A percentile compares a stretch with the other conserved stretches of the same genome.
These are phyloP conservation scores for Sphagnum magellanicum DNA, from an alignment of 228 moss, liverwort and hornwort genomes.

Conservation along the genomic window DNA sequence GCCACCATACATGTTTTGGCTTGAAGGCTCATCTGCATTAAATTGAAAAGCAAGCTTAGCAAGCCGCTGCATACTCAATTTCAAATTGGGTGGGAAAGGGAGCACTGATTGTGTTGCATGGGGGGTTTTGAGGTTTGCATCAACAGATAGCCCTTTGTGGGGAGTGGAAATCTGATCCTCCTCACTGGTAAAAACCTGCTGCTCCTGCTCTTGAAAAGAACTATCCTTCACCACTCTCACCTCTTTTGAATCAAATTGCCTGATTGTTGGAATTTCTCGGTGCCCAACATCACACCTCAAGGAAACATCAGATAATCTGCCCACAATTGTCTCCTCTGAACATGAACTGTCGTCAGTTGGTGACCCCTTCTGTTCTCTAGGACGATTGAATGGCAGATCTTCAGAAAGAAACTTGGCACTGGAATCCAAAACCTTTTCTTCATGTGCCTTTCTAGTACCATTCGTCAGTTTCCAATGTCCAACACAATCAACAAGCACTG, in stretches of 20 bases:
- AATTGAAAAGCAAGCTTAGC: background rate
- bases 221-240: background rate
- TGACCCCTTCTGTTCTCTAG: no score
- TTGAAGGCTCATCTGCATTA: constrained; percentile 28
- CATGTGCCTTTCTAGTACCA: no score
- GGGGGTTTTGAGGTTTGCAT: background rate
- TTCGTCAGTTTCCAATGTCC: no score
- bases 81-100: background rate
- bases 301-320: background rate
- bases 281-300: background rate
- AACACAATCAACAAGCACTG: no score
- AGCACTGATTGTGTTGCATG: background rate
- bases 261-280: background rate
- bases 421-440: no score
- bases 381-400: no score
- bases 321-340: no score
- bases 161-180: background rate
- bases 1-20: constrained; percentile 35
- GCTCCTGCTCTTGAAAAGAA: background rate
- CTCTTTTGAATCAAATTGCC: background rate
- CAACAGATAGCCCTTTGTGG: background rate
- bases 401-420: no score
- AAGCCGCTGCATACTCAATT: background rate
- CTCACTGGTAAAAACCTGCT: background rate
- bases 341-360: no score